A percentile compares a stretch with the other conserved stretches of the same genome.
phyloP scores from a whole-genome alignment of 176 grass and related monocot species.

The Phragmites australis region DNA sequence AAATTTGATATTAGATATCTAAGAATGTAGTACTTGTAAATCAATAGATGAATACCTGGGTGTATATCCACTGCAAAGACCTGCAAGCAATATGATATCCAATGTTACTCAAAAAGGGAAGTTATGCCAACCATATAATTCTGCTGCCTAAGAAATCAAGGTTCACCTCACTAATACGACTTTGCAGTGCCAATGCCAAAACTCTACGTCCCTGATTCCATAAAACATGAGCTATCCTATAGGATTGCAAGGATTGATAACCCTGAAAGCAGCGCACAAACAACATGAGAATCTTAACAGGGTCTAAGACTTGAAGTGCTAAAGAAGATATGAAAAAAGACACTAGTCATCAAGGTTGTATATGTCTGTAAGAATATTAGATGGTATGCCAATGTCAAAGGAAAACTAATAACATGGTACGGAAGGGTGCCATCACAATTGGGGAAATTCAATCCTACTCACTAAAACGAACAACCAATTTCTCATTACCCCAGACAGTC shows the following conservation, averaged over 20 bases:
- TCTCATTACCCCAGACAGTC: not conserved
- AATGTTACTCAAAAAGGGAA: slow-evolving; percentile 20
- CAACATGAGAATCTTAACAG: slow-evolving; percentile 4
- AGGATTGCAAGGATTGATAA: slow-evolving; percentile 96
- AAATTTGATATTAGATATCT: not conserved
- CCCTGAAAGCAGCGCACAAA: slow-evolving; percentile 53
- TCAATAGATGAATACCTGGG: slow-evolving; percentile 65
- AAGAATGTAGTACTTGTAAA: not conserved
- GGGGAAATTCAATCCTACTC: not conserved
- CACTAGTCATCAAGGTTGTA: not conserved
- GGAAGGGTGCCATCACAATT: not conserved
- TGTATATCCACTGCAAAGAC: slow-evolving; percentile 99
- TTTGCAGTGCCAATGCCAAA: slow-evolving; percentile 93
- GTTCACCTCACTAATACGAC: slow-evolving; percentile 93
- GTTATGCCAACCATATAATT: not conserved
- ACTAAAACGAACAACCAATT: not conserved
- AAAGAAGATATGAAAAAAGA: not conserved
- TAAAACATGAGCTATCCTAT: slow-evolving; percentile 90
- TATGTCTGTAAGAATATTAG: not conserved
- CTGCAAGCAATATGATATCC: slow-evolving; percentile 45
- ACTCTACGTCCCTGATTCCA: slow-evolving; percentile 95
- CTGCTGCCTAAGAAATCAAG: slow-evolving; percentile 30
- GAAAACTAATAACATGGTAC: not conserved
- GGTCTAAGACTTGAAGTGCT: no score
- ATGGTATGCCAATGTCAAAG: not conserved